A percentile compares a stretch with the other conserved stretches of the same genome.
phyloP scores from a whole-genome alignment of 2,329 filamentous ascomycete species.

The Orbilia ellipsospora region DNA sequence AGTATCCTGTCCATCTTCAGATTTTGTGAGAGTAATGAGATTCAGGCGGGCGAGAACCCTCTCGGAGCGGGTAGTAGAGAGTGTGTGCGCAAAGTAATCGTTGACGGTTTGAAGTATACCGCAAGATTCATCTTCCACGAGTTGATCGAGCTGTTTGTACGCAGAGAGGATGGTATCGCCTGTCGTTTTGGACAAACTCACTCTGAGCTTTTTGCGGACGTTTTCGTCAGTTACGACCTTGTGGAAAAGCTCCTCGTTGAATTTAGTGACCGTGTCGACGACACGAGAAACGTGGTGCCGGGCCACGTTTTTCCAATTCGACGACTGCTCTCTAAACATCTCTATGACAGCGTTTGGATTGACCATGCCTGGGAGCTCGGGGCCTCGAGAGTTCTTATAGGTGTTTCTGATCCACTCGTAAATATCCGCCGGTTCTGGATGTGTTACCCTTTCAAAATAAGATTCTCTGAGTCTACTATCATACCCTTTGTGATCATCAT shows the following conservation, averaged over 20 bases:
- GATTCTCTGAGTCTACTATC: background rate
- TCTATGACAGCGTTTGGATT: constrained; percentile 63
- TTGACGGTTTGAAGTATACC: constrained; percentile 67
- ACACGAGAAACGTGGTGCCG: constrained; percentile 64
- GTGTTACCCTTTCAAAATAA: constrained; percentile 1
- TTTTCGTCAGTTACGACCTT: constrained; percentile 64
- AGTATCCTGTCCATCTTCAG: constrained; percentile 8
- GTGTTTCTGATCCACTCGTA: constrained; percentile 64
- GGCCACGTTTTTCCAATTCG: constrained; percentile 68
- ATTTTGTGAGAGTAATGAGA: constrained; percentile 6
- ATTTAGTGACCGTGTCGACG: constrained; percentile 42
- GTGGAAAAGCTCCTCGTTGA: constrained; percentile 65
- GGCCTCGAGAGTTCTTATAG: constrained; percentile 66
- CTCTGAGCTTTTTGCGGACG: constrained; percentile 64
- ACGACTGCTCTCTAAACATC: constrained; percentile 68
- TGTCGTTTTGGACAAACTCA: constrained; percentile 65
- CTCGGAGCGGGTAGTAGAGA: constrained; percentile 62
- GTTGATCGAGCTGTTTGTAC: constrained; percentile 66
- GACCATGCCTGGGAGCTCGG: constrained; percentile 68
- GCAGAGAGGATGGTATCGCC: constrained; percentile 65
- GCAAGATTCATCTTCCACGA: constrained; percentile 68
- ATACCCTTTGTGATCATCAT: background rate
- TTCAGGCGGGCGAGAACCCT: constrained; percentile 56
- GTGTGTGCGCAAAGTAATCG: constrained; percentile 67
- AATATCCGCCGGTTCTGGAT: constrained; percentile 61